Percentiles rank a stretch among this genome's conserved stretches.
phyloP scores from a whole-genome alignment of 2,329 filamentous ascomycete species.

The Hymenotorrendiella dingleyae region DNA sequence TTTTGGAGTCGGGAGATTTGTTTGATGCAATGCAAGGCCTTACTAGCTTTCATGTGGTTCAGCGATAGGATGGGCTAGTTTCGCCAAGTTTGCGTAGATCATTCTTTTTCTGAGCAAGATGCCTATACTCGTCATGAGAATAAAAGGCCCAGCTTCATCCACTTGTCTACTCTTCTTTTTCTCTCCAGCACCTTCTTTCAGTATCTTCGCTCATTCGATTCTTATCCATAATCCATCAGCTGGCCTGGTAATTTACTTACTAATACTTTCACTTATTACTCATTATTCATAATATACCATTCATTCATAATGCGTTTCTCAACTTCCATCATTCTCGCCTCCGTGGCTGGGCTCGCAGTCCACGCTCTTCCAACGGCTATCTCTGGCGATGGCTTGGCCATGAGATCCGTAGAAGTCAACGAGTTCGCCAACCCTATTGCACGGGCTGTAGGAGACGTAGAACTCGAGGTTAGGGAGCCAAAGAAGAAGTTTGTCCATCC shows the following conservation, averaged over 20 bases:
- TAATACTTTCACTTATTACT: background rate
- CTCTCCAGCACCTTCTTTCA: background rate
- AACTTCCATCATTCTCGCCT: constrained; percentile 9
- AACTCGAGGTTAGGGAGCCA: background rate
- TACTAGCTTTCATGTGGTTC: background rate
- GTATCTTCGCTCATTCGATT: too few species aligned
- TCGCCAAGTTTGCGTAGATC: background rate
- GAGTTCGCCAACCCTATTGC: background rate
- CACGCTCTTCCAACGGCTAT: constrained; percentile 4
- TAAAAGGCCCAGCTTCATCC: background rate
- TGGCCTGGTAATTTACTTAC: background rate
- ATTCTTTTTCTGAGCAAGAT: background rate
- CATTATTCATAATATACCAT: background rate
- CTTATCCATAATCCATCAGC: background rate
- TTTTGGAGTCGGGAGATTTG: too few species aligned
- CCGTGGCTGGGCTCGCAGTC: constrained; percentile 7
- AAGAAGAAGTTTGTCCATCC: background rate
- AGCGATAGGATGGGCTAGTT: background rate
- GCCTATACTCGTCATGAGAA: background rate
- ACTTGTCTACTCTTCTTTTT: background rate
- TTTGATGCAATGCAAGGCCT: too few species aligned
- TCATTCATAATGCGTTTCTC: constrained; percentile 16
- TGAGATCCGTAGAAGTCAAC: constrained; percentile 4
- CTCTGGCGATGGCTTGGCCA: background rate
- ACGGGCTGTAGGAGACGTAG: background rate